These are phyloP conservation scores for Saksenaea vasiformis DNA, from an alignment of 371 early-diverging fungal species.

Conservation along the genomic window DNA sequence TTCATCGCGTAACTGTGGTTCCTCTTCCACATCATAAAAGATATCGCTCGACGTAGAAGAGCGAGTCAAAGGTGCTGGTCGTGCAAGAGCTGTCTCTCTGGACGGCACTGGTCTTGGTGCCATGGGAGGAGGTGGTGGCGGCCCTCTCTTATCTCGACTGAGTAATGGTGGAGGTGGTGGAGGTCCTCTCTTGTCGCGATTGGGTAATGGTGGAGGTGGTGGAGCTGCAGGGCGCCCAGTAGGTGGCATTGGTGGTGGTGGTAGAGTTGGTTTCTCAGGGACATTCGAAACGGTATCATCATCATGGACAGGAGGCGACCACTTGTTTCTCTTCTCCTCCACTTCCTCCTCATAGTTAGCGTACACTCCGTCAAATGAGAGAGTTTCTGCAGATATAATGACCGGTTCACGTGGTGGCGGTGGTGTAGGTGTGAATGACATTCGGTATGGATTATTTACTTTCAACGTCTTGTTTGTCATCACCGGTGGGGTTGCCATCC, in stretches of 20 bases:
- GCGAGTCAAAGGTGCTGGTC: conserved; percentile 5
- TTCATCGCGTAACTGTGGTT: conserved; percentile 1
- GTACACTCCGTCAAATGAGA: background rate
- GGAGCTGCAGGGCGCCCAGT: background rate
- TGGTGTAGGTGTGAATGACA: background rate
- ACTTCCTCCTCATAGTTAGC: background rate
- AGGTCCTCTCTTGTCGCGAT: conserved; percentile 6
- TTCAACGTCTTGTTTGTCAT: background rate
- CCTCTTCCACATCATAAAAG: background rate
- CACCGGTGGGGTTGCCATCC: background rate
- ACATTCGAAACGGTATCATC: background rate
- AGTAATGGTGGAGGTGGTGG: conserved; percentile 41
- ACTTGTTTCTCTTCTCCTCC: too few relatives aligned
- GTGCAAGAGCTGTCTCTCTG: conserved; percentile 5
- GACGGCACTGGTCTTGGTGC: conserved; percentile 16
- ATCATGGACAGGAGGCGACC: background rate
- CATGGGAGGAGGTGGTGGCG: conserved; percentile 36
- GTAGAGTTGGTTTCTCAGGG: conserved; percentile 3
- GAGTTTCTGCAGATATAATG: background rate
- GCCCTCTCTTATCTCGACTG: conserved; percentile 26
- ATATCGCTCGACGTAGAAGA: conserved; percentile 2
- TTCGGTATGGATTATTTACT: conserved; percentile 1
- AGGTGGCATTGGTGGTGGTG: conserved; percentile 33
- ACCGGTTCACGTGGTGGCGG: background rate
- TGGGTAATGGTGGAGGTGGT: conserved; percentile 6